These are phyloP conservation scores for Dysphania ambrosioides DNA, from an alignment of 148 eudicot genomes.

Conservation along the genomic window DNA sequence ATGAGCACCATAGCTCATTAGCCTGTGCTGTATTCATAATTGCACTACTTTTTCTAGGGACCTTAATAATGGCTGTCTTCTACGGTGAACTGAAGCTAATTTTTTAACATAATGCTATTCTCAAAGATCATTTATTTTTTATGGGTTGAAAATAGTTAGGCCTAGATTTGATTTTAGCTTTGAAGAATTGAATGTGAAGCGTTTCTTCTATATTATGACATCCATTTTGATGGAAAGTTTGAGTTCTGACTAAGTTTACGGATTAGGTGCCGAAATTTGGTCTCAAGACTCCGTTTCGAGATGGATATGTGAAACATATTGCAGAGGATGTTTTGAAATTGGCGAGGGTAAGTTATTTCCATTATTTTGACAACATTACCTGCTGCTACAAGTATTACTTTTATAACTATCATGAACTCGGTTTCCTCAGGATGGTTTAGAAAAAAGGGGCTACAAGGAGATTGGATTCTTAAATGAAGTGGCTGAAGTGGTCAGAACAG, in stretches of 20 bases:
- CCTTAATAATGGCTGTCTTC: not conserved
- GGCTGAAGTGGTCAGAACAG: slow-evolving; percentile 90
- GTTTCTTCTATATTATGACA: not conserved
- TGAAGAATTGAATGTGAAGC: not conserved
- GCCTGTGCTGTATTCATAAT: not conserved
- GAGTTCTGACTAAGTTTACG: slow-evolving; percentile 19
- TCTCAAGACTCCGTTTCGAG: slow-evolving; percentile 93
- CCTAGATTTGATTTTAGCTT: not conserved
- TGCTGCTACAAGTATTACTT: not conserved
- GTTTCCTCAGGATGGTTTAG: slow-evolving; percentile 80
- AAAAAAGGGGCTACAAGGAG: slow-evolving; percentile 91
- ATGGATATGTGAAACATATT: slow-evolving; percentile 79
- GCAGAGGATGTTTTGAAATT: slow-evolving; percentile 79
- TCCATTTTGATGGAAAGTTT: not conserved
- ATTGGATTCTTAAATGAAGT: slow-evolving; percentile 87
- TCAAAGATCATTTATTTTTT: not conserved
- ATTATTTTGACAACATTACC: slow-evolving; percentile 1
- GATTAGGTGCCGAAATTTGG: slow-evolving; percentile 82
- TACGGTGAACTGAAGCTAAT: not conserved
- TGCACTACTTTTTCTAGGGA: not conserved
- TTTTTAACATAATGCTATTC: not conserved
- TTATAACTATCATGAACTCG: not conserved
- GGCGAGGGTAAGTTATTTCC: slow-evolving; percentile 62
- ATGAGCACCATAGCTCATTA: not conserved
- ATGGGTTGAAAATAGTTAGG: not conserved